Conservation (phyloP, 2,329 filamentous ascomycete genomes). For the Aspergillus versicolor region DNA sequence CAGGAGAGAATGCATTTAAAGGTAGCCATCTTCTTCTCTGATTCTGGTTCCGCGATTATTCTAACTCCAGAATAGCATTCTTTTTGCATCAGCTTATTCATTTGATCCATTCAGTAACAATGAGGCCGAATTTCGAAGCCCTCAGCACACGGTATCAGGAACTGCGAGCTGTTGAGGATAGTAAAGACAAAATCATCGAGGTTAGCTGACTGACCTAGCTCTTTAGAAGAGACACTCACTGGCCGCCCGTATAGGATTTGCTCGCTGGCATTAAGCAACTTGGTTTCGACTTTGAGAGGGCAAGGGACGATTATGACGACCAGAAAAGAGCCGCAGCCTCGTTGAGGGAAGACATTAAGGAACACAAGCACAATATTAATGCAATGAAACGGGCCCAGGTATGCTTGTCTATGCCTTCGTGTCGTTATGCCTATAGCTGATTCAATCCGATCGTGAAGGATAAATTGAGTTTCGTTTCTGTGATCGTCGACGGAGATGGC, state of each 20-base stretch:
- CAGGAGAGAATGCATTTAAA: too few relatives aligned
- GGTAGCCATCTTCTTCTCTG: too few relatives aligned
- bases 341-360: slow-evolving; percentile 5
- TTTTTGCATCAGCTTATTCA: too few relatives aligned
- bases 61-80: too few relatives aligned
- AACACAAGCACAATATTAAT: neutral
- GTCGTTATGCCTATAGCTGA: neutral
- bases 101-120: neutral
- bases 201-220: slow-evolving; percentile 1
- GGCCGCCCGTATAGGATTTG: slow-evolving; percentile 9
- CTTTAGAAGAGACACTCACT: neutral
- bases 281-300: slow-evolving; percentile 2
- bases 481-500: slow-evolving; percentile 42
- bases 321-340: neutral
- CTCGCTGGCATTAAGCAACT: slow-evolving; percentile 12
- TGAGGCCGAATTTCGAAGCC: neutral
- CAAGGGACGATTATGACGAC: slow-evolving; percentile 9
- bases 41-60: too few relatives aligned
- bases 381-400: slow-evolving; percentile 14
- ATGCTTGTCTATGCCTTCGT: neutral
- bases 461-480: slow-evolving; percentile 29
- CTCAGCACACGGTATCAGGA: neutral
- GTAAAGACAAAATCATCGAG: slow-evolving; percentile 19
- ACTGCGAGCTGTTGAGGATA: slow-evolving; percentile 14
- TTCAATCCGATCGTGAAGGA: neutral